Conservation (phyloP, 2,329 filamentous ascomycete genomes). For the Diaporthe vexans region DNA sequence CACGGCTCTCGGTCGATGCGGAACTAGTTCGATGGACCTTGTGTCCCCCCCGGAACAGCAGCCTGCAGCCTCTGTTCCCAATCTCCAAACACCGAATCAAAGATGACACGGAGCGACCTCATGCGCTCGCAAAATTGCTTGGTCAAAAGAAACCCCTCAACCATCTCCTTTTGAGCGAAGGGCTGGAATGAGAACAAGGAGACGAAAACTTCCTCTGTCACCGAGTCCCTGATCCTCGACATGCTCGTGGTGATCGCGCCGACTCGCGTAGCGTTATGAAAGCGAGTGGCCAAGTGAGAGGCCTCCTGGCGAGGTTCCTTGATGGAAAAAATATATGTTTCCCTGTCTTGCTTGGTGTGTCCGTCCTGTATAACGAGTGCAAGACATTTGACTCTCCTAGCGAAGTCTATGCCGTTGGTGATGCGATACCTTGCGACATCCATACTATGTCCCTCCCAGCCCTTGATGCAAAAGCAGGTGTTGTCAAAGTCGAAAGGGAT, state of each 20-base stretch:
- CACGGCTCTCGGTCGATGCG: too few species aligned
- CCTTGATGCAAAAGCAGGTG: neutral
- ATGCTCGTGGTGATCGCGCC: neutral
- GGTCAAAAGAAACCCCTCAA: neutral
- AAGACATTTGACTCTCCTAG: neutral
- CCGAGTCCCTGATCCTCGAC: accelerated
- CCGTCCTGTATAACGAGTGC: neutral
- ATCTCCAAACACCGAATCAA: too few species aligned
- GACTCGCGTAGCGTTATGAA: neutral
- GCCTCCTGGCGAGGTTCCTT: too few species aligned
- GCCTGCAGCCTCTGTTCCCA: neutral
- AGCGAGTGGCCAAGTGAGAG: neutral
- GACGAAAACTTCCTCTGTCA: neutral
- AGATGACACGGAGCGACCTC: neutral
- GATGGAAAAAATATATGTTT: too few species aligned
- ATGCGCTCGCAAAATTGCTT: accelerated
- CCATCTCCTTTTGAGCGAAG: neutral
- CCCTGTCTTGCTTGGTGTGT: too few species aligned
- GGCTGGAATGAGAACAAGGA: neutral
- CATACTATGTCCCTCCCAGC: too few species aligned
- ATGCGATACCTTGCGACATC: accelerated
- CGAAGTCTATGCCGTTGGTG: neutral
- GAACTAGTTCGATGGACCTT: too few species aligned
- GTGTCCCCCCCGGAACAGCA: too few species aligned
- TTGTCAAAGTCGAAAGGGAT: neutral